Base-by-base conservation (phyloP, 2,329 filamentous ascomycete species). In the Diaporthe caulivora region DNA sequence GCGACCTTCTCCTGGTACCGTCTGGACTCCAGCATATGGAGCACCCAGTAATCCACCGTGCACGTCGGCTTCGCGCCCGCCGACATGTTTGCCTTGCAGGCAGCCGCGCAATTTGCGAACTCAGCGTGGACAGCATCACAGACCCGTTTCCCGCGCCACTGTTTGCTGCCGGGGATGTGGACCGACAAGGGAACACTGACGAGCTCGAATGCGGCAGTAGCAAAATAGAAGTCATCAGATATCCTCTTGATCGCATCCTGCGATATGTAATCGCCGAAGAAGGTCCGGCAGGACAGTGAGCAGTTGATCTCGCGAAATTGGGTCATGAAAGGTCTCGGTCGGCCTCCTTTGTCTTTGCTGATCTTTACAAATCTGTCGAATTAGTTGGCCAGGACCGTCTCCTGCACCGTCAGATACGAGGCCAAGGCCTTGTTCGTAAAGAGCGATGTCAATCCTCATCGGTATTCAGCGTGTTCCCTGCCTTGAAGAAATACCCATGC, bases 401-500 rank as follows among this genome's bases (percentile, higher is more conserved):
- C 92, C 80, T 95, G 92, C 21, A 90, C 89, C 0, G 93, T 93
- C 1, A 95, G 87, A 81, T 95, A 95, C 58, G 87, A 88, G 70
- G 90, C 86, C 75, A 95, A 85, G 29, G 93, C 92, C 77, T 91
- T 89, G 78, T 92, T 91, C 54, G 92, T 95, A 83, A 95, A 95
- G 15, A 95, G 86, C 11, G 89, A 89, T 75, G 92, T 93, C 75
- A 95, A 83, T 40, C 93, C 94, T 80, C 93, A 93, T 76, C 93
- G 92, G 81, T 92, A 95, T 76, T 95, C 94, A 75, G 93, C 91
- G 78, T 95, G 94, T 18, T 88, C 90, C 79, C 90, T 94, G 72
- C 94, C 94, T 76, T 94, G 91, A 64, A 95, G 86, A 80, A 95
- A 95, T 2, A 95, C 93, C 92, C 93, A 95, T 76, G 94, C 93